Conservation (phyloP, 164 flowering plant species). For the Hamamelis virginiana region DNA sequence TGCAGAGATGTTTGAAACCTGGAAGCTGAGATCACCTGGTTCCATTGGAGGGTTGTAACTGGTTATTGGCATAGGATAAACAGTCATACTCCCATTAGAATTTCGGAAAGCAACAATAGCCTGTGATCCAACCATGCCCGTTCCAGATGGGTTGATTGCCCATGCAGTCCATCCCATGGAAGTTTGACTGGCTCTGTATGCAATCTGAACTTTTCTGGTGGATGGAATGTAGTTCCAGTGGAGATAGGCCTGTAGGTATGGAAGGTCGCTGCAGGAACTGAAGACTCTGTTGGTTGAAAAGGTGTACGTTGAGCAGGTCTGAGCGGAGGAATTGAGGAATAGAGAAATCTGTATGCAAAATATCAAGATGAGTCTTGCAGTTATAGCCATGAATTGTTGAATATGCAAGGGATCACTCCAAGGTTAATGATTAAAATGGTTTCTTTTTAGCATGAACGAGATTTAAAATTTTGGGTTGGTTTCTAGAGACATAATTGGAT, state of each 20-base stretch:
- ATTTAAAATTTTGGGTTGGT: not conserved
- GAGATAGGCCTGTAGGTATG: constrained; percentile 38
- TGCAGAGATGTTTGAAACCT: constrained; percentile 36
- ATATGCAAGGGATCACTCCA: not conserved
- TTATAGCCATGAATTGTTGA: constrained; percentile 17
- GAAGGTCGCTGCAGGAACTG: constrained; percentile 46
- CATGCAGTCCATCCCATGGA: constrained; percentile 54
- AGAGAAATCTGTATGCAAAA: constrained; percentile 21
- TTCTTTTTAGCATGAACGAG: not conserved
- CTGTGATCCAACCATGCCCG: constrained; percentile 45
- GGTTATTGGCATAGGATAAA: constrained; percentile 30
- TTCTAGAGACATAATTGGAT: not conserved
- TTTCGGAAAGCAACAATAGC: constrained; percentile 38
- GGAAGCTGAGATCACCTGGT: constrained; percentile 32
- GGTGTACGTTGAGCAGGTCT: constrained; percentile 37
- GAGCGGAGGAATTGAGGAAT: constrained; percentile 25
- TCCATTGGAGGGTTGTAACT: constrained; percentile 39
- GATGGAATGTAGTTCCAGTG: constrained; percentile 47
- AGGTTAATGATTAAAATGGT: not conserved
- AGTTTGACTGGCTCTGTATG: constrained; percentile 45
- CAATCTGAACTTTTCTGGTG: constrained; percentile 29
- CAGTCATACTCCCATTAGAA: constrained; percentile 28
- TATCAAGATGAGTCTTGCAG: constrained; percentile 8
- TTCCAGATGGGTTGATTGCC: constrained; percentile 41
- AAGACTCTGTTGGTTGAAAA: constrained; percentile 32